Evolutionary conservation across 495 filamentous ascomycete species (phyloP).

Genomic region (Aspergillus carlsbadensis): DNA sequence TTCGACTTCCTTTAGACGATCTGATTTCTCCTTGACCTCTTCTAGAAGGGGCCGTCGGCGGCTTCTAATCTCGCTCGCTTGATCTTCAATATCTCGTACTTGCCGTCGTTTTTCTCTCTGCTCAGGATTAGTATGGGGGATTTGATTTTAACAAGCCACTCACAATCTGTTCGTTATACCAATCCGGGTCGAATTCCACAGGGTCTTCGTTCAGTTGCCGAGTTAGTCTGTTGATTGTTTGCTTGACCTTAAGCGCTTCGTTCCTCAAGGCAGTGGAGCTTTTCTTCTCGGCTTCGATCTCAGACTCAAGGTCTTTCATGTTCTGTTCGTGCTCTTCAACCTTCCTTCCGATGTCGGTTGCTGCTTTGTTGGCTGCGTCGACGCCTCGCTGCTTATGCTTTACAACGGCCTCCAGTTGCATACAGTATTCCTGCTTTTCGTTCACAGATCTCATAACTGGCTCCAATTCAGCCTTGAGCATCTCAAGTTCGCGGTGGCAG

Average conservation of each 20-base stretch:
- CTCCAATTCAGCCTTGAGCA: conserved; percentile 58
- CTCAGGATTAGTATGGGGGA: conserved; percentile 21
- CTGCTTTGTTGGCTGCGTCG: conserved; percentile 49
- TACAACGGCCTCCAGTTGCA: conserved; percentile 48
- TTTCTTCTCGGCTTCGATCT: conserved; percentile 58
- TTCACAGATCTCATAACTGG: conserved; percentile 68
- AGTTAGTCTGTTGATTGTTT: conserved; percentile 43
- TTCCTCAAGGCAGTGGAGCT: conserved; percentile 49
- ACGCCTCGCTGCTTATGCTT: conserved; percentile 50
- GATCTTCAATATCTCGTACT: conserved; percentile 30
- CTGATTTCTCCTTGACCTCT: conserved; percentile 24
- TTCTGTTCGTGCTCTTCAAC: conserved; percentile 53
- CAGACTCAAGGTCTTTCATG: conserved; percentile 53
- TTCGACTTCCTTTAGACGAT: conserved; percentile 36
- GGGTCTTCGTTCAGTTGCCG: conserved; percentile 49
- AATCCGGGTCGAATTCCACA: conserved; percentile 51
- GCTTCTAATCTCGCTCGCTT: conserved; percentile 32
- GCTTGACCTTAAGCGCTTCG: conserved; percentile 43
- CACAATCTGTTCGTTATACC: conserved; percentile 52
- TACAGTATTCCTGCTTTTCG: conserved; percentile 61
- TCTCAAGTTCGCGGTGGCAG: conserved; percentile 50
- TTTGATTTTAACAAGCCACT: conserved; percentile 14
- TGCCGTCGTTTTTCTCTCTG: conserved; percentile 39
- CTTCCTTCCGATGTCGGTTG: conserved; percentile 45
- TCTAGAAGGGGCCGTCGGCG: conserved; percentile 23